Base-by-base conservation (phyloP, 2,329 filamentous ascomycete species). In the Rutstroemia sydowiana region DNA sequence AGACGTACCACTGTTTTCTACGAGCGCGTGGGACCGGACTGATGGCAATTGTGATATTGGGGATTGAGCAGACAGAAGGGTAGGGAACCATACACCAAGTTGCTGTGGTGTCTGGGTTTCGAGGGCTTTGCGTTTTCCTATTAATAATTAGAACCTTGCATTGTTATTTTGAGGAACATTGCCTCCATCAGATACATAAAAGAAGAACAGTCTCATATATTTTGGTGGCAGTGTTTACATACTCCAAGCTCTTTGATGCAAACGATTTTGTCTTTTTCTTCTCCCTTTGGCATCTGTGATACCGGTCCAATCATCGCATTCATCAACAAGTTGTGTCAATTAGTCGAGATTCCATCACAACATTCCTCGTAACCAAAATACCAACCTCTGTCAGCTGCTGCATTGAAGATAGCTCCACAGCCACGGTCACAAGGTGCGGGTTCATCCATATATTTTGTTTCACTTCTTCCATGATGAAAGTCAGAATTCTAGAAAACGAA, bases 291-390 rank as follows among this genome's bases (percentile, higher is more conserved):
- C 67, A 65, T 75, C 68, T 14, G 59, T 73, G 20, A 65, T 69
- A 4, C 73, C 73, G 36, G 71, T 74, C 73, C 73, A 75, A 61
- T 74, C 67, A 48, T 75, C 72, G 57, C 72, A 65, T 28, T 47
- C 61, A 51, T 57, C 64, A 59, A 56, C 65, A 5, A 70, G 47
- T 49, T 37, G 16, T 44, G 30, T 37, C 23, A 4, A 26, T 26
- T 26, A 26, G 23, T 26, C 23, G 23, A 26, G 23, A 26, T 26
- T 26, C 8, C 8, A 4, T 26, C 23, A 26, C 23, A 26, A 8
- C 8, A 26, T 26, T 8, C 23, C 23, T 26, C 23, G 23, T 26
- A 26, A 26, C 34, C 37, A n/a, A 53, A 45, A 40, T 50, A 65
- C 60, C 40, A 61, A 70, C 68, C 65, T 71, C 68, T 53, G 64